Percentiles rank a stretch among this genome's conserved stretches.
These are phyloP conservation scores for Micractinium sp. DNA, from an alignment of 139 green algal genomes.

Conservation along the genomic window DNA sequence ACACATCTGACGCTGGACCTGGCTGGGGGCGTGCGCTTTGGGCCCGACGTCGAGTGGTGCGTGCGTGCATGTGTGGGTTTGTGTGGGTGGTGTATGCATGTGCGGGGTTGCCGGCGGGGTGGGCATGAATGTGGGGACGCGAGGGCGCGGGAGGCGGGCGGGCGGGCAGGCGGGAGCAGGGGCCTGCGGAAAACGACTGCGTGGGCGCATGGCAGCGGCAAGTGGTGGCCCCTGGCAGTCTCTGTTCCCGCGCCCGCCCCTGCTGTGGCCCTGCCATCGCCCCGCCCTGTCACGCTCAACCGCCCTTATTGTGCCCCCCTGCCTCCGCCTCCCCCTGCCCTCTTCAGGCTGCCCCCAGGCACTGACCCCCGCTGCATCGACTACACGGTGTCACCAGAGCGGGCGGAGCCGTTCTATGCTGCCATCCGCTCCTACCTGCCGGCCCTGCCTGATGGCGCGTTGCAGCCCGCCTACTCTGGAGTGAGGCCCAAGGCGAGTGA, in stretches of 20 bases:
- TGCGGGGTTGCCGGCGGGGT: too few species aligned
- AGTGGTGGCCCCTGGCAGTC: background rate
- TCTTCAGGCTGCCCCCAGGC: conserved; percentile 4
- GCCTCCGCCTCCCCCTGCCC: background rate
- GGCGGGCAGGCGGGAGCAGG: too few species aligned
- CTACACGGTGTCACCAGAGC: conserved; percentile 67
- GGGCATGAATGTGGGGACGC: too few species aligned
- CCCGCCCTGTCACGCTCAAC: background rate
- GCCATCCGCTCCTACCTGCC: conserved; percentile 83
- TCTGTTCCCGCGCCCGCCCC: too few species aligned
- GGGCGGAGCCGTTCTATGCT: conserved; percentile 58
- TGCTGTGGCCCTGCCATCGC: background rate
- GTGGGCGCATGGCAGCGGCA: too few species aligned
- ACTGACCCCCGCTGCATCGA: conserved; percentile 50
- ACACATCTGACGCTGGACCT: conserved; percentile 92
- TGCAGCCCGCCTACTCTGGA: conserved; percentile 74
- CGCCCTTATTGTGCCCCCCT: background rate
- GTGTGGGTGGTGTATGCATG: too few species aligned
- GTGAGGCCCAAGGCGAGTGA: conserved; percentile 63
- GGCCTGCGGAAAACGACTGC: too few species aligned
- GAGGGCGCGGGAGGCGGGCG: too few species aligned
- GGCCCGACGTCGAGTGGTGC: conserved; percentile 91
- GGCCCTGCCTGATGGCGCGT: conserved; percentile 62
- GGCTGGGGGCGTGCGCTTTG: conserved; percentile 78
- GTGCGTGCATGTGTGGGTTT: background rate